A percentile compares a stretch with the other conserved stretches of the same genome.
These are phyloP conservation scores for Trichodelitschia bisporula DNA, from an alignment of 495 filamentous ascomycete genomes.

Conservation along the genomic window DNA sequence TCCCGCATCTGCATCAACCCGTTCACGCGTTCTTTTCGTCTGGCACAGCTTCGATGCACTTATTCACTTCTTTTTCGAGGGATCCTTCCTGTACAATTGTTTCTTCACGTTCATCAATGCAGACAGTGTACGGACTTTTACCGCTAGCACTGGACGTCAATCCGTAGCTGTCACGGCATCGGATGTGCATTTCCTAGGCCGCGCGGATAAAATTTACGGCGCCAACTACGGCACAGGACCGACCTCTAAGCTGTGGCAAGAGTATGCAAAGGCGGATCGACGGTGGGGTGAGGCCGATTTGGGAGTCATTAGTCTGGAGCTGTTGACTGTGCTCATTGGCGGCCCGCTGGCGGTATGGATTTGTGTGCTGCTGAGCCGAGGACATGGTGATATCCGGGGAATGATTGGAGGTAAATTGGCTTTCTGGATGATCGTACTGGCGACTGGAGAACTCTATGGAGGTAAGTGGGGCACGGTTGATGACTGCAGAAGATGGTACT, in stretches of 20 bases:
- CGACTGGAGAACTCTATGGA: constrained; percentile 88
- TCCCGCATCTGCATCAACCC: constrained; percentile 20
- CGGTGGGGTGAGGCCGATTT: constrained; percentile 65
- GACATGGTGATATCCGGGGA: constrained; percentile 1
- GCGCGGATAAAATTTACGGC: constrained; percentile 39
- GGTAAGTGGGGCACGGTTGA: constrained; percentile 20
- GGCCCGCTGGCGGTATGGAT: constrained; percentile 29
- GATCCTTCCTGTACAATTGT: constrained; percentile 75
- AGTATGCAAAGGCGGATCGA: constrained; percentile 70
- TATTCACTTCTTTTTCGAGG: constrained; percentile 73
- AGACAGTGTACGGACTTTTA: too few relatives aligned
- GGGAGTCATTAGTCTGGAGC: constrained; percentile 55
- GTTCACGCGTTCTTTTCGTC: constrained; percentile 54
- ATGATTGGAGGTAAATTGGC: constrained; percentile 20
- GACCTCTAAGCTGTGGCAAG: constrained; percentile 58
- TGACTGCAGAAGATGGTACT: neutral
- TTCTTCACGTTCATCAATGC: constrained; percentile 42
- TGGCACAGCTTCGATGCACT: constrained; percentile 90
- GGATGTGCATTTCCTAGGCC: constrained; percentile 27
- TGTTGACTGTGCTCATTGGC: constrained; percentile 60
- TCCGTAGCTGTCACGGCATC: constrained; percentile 14
- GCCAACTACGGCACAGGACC: constrained; percentile 39
- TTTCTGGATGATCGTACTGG: constrained; percentile 48
- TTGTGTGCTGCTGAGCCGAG: neutral
- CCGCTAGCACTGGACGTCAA: too few relatives aligned